phyloP scores from a whole-genome alignment of 2,329 filamentous ascomycete genomes.

The Alternaria sp. region DNA sequence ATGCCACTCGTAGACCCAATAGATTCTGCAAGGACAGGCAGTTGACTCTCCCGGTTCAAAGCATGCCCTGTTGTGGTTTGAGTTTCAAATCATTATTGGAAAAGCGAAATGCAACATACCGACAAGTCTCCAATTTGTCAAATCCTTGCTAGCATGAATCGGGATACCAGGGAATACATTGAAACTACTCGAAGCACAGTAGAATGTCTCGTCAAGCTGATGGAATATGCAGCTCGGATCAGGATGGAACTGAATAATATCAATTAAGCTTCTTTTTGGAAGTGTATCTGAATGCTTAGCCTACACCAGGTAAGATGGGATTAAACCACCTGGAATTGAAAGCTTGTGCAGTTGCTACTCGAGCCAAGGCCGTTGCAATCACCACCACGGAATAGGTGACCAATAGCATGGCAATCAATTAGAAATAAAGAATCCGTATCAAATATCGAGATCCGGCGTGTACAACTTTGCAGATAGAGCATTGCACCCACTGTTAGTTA shows the following conservation, averaged over 20 bases:
- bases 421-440: neutral
- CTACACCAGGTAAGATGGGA: conserved; percentile 57
- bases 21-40: conserved; percentile 48
- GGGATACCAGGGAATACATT: conserved; percentile 63
- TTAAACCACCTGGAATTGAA: conserved; percentile 43
- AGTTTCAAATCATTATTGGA: neutral
- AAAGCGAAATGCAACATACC: conserved; percentile 21
- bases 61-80: conserved; percentile 35
- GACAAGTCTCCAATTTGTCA: conserved; percentile 60
- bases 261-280: neutral
- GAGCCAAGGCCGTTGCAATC: neutral
- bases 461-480: neutral
- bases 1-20: conserved; percentile 51
- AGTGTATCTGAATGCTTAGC: neutral
- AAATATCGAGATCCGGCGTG: neutral
- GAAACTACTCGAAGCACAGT: conserved; percentile 63
- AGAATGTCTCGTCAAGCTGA: conserved; percentile 57
- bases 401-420: neutral
- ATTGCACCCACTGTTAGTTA: neutral
- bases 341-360: neutral
- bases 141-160: conserved; percentile 62
- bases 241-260: conserved; percentile 51
- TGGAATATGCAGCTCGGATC: conserved; percentile 59
- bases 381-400: neutral
- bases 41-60: conserved; percentile 47